Evolutionary conservation across 164 flowering plant genomes (phyloP).

Genomic region (Vitis amurensis): DNA sequence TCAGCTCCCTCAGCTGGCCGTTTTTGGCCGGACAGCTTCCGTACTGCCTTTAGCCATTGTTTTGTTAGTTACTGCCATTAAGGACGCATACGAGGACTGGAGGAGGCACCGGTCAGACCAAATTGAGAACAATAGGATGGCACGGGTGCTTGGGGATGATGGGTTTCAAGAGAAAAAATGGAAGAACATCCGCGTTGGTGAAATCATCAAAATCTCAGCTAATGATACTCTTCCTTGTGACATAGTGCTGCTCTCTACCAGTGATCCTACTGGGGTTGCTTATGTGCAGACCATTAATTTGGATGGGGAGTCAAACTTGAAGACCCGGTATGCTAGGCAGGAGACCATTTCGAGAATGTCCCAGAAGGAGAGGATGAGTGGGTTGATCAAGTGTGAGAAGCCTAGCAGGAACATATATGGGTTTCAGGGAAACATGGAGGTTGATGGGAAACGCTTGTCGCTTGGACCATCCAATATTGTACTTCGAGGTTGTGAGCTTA

Average conservation of each 20-base stretch:
- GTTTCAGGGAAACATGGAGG: slow-evolving; percentile 84
- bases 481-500: slow-evolving; percentile 94
- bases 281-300: slow-evolving; percentile 94
- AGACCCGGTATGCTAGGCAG: slow-evolving; percentile 95
- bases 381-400: slow-evolving; percentile 82
- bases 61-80: slow-evolving; percentile 75
- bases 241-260: slow-evolving; percentile 81
- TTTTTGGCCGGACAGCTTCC: slow-evolving; percentile 83
- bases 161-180: slow-evolving; percentile 66
- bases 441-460: slow-evolving; percentile 79
- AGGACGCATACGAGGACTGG: slow-evolving; percentile 94
- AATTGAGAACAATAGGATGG: slow-evolving; percentile 82
- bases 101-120: slow-evolving; percentile 79
- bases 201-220: slow-evolving; percentile 61
- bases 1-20: slow-evolving; percentile 96
- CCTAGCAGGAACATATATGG: slow-evolving; percentile 98
- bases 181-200: slow-evolving; percentile 89
- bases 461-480: slow-evolving; percentile 92
- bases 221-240: slow-evolving; percentile 91
- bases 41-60: slow-evolving; percentile 88
- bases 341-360: slow-evolving; percentile 69
- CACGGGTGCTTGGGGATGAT: slow-evolving; percentile 48
- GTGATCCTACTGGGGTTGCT: slow-evolving; percentile 94
- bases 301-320: slow-evolving; percentile 96
- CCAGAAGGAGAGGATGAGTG: slow-evolving; percentile 54